These are phyloP conservation scores for Stagonosporopsis tanaceti DNA, from an alignment of 2,329 filamentous ascomycete genomes.

Conservation along the genomic window DNA sequence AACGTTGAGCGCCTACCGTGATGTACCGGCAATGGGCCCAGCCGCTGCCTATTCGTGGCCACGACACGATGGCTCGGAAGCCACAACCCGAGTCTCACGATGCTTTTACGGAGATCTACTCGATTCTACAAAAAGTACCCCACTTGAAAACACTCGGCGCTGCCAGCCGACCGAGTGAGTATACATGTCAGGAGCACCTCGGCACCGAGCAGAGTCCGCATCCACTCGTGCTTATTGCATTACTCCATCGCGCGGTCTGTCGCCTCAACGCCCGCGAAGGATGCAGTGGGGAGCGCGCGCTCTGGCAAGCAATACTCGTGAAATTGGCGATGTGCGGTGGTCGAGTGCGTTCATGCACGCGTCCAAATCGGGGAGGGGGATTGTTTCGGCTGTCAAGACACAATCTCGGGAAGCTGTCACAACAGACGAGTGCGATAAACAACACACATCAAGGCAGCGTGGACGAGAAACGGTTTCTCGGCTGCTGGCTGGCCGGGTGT, in stretches of 20 bases:
- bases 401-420: neutral
- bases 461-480: neutral
- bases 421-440: slow-evolving; percentile 6
- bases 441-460: neutral
- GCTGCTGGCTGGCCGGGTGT: neutral
- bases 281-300: neutral
- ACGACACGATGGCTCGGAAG: neutral
- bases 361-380: neutral
- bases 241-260: neutral
- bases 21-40: neutral
- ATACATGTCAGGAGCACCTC: neutral
- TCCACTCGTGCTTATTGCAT: neutral
- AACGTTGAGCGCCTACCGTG: neutral
- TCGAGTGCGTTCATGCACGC: slow-evolving; percentile 13
- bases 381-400: slow-evolving; percentile 10
- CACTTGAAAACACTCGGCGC: neutral
- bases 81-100: neutral
- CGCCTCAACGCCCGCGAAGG: neutral
- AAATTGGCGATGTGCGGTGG: slow-evolving; percentile 1
- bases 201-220: neutral
- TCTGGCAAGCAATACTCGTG: slow-evolving; percentile 5
- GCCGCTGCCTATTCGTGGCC: neutral
- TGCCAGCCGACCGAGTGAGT: too few relatives aligned
- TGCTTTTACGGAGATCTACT: too few relatives aligned
- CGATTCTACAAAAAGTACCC: too few relatives aligned